Base-by-base conservation (phyloP, 1,139 yeast species). In the Ogataea hybrid region DNA sequence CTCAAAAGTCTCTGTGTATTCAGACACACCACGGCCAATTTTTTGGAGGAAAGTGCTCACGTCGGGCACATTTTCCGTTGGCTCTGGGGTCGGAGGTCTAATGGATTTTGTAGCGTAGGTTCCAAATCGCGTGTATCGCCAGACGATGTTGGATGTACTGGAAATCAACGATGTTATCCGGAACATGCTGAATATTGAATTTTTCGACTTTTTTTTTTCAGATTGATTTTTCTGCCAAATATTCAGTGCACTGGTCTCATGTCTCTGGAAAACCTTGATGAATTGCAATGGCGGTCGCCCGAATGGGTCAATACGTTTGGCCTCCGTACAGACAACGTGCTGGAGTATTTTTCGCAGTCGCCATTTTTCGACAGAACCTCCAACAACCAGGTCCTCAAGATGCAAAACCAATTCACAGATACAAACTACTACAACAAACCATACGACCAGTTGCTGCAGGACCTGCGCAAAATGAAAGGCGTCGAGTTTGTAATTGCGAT, bases 281-380 rank as follows among this genome's bases (percentile, higher is more conserved):
- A 92, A 59, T 74, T 92, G 39, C 97, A 90, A 63, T 92, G 98
- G 98, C 80, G 90, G 52, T 84, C 94, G 6, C 98, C 98, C 1
- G 98, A 92, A 63, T 92, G 96, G 90, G 88, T 92, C 51, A 96
- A 88, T 61, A 79, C 82, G 46, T 79, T 83, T 59, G 96, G 96
- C 0, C 75, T 92, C 20, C 75, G 89, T 39, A 84, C 95, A 0
- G 95, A 84, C 42, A 92, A 90, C 58, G 96, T 92, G 2, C 72
- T 92, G 15, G 98, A 92, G 50, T 92, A 92, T 64, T 89, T 94
- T 61, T 72, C 96, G 4, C 86, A 87, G 52, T 86, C 96, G 4
- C 98, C 99, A 2, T 94, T 92, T 64, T 92, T 85, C 61, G 97
- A 92, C 61, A 77, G 97, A 52, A 81, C 95, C 1, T 85, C 97